Evolutionary conservation across 192 early-diverging fungal genomes (phyloP).

Genomic region (Bifiguratus adelaidae): DNA sequence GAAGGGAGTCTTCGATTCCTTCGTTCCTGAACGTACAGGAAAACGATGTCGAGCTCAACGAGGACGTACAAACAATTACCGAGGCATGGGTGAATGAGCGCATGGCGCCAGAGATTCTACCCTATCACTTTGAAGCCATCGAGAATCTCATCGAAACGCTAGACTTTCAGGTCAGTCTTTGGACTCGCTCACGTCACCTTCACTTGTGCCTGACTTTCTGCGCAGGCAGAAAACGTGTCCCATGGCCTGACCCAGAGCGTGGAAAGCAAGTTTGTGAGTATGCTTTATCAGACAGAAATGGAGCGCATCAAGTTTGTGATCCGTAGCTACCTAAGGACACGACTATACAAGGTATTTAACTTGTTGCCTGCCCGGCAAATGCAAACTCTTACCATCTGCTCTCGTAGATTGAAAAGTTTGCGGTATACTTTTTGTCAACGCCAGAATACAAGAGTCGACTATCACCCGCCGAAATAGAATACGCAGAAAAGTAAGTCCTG

Average conservation of each 20-base stretch:
- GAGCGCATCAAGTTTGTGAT: constrained; percentile 58
- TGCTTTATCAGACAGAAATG: constrained; percentile 54
- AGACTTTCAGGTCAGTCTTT: constrained; percentile 35
- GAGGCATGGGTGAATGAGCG: constrained; percentile 62
- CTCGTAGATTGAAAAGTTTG: constrained; percentile 45
- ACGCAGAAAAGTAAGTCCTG: constrained; percentile 27
- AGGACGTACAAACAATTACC: constrained; percentile 31
- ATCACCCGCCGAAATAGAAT: constrained; percentile 35
- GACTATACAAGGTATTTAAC: constrained; percentile 45
- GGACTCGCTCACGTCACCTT: no score
- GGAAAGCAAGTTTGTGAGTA: constrained; percentile 34
- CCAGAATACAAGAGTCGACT: constrained; percentile 19
- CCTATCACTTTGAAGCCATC: constrained; percentile 29
- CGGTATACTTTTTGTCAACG: constrained; percentile 25
- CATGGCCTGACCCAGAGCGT: no score
- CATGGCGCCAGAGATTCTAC: constrained; percentile 50
- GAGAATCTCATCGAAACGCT: constrained; percentile 38
- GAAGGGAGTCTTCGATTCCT: no score
- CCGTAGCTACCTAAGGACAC: constrained; percentile 46
- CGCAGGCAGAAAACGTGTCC: no score
- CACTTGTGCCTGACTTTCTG: no score
- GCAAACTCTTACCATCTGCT: neutral
- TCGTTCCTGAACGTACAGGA: no score
- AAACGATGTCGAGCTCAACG: constrained; percentile 13
- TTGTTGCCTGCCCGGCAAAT: neutral